Conservation (phyloP, 1,284 basidiomycete species). For the Ganoderma sp. region DNA sequence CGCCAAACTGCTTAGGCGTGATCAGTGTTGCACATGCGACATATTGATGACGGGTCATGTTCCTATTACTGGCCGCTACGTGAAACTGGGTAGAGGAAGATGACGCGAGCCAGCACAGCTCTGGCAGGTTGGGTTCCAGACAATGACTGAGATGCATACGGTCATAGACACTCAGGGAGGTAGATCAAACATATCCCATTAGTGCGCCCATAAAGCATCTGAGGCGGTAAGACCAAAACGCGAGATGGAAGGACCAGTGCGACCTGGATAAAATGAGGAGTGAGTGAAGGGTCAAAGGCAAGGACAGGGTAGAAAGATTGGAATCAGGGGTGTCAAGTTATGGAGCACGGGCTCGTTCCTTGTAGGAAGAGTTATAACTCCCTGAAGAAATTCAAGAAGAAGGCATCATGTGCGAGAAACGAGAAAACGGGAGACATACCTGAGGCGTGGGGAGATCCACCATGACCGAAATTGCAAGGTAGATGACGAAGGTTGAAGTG, state of each 20-base stretch:
- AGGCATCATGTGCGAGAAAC: slow-evolving; percentile 33
- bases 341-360: slow-evolving; percentile 68
- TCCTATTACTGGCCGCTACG: no score
- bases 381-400: slow-evolving; percentile 83
- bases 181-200: background rate
- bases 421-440: slow-evolving; percentile 8
- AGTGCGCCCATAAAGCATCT: background rate
- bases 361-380: slow-evolving; percentile 61
- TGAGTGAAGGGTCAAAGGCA: background rate
- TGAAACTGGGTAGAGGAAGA: no score
- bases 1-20: no score
- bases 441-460: background rate
- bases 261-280: background rate
- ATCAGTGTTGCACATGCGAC: no score
- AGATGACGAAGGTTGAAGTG: background rate
- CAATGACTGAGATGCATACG: no score
- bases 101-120: no score
- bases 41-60: no score
- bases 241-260: background rate
- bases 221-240: background rate
- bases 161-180: background rate
- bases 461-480: background rate
- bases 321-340: slow-evolving; percentile 58
- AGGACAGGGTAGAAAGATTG: background rate
- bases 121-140: no score